Base-by-base conservation (phyloP, 768 basidiomycete species). In the button mushroom (Agaricus bisporus) region DNA sequence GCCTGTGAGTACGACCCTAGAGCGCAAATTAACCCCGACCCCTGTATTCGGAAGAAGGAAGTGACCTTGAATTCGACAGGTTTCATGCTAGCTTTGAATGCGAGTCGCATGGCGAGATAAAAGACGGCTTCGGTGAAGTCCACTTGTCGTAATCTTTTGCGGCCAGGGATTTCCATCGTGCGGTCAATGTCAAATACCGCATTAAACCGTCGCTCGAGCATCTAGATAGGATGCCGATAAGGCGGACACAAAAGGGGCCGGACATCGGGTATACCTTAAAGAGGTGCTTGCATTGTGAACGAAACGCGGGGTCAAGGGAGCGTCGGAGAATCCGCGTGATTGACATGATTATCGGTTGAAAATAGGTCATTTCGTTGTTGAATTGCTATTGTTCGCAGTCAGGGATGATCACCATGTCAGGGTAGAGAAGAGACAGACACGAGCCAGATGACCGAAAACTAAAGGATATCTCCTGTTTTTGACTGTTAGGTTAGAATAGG, bases 381-480 rank as follows among this genome's bases (percentile, higher is more conserved):
- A 86, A 71, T 71, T 79, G 80, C 85, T 88, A 45, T n/a, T 18
- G 18, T 35, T 48, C 25, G 48, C 35, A 46, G 37, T 49, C 32
- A 54, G 32, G 25, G 26, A 43, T 18, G 35, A 49, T 38, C 20
- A 32, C 17, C 12, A 26, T 15, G n/a, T 29, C 10, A 15, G 4
- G 42, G 6, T 26, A 26, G 20, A 17, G 22, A 39, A 64, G 66
- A 51, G 85, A 88, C 72, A 76, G 75, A 62, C 75, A 72, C 81
- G 82, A 83, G 53, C 53, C 10, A 48, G 18, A 25, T 73, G 66
- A 2, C 89, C 89, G 64, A 91, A 91, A 52, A 90, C 78, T 37
- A 88, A 71, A 18, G 89, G 89, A 68, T 90, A 89, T 2, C 82
- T 81, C 61, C 89, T 91, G 39, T 57, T 37, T 15, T 20, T 20